Conservation (phyloP, 1,284 basidiomycete genomes). For the Polyporus tsugae region DNA sequence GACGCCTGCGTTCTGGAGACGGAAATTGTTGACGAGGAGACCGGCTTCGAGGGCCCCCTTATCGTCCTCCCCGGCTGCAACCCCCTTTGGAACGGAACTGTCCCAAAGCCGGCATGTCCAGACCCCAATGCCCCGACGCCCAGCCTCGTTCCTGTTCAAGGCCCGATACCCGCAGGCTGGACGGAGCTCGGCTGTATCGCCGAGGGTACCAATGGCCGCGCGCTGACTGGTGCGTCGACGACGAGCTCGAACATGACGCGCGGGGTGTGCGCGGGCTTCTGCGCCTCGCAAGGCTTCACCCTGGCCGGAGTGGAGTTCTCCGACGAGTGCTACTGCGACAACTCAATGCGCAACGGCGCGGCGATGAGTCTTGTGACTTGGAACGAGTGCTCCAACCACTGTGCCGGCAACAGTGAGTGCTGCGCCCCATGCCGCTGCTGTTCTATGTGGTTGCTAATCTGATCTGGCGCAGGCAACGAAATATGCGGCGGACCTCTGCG, state of each 20-base stretch:
- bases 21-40: conserved; percentile 36
- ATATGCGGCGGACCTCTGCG: conserved; percentile 39
- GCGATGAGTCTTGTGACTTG: conserved; percentile 16
- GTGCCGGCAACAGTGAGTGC: conserved; percentile 27
- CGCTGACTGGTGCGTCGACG: conserved; percentile 35
- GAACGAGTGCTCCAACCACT: conserved; percentile 24
- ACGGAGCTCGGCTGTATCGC: conserved; percentile 38
- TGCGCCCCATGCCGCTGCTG: not conserved
- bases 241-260: conserved; percentile 29
- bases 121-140: conserved; percentile 21
- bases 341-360: conserved; percentile 25
- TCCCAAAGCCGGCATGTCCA: conserved; percentile 30
- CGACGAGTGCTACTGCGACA: conserved; percentile 40
- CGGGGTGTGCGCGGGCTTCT: conserved; percentile 23
- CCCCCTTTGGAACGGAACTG: conserved; percentile 33
- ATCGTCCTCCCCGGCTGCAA: conserved; percentile 40
- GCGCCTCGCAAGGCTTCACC: conserved; percentile 30
- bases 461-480: conserved; percentile 22
- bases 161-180: conserved; percentile 34
- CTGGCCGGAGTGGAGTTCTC: conserved; percentile 39
- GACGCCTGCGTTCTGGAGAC: conserved; percentile 35
- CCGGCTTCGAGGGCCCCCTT: conserved; percentile 34
- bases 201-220: conserved; percentile 38
- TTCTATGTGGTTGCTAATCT: not conserved
- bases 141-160: conserved; percentile 25